A percentile compares a stretch with the other conserved stretches of the same genome.
Evolutionary conservation across 148 eudicot species (phyloP).

Genomic region (Rhododendron mucronatum): DNA sequence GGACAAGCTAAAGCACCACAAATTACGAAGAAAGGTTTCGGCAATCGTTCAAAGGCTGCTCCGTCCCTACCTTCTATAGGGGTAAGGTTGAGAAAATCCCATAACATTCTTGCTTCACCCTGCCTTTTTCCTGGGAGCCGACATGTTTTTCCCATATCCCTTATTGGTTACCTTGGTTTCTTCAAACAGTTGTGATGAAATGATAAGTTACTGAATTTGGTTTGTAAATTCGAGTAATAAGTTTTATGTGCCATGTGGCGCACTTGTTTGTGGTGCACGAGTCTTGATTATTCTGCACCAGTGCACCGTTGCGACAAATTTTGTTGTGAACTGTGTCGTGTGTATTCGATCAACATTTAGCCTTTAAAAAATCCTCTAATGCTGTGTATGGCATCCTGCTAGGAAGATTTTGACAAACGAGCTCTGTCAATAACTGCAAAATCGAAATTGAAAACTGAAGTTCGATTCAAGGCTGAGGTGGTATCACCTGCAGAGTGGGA

Average conservation of each 20-base stretch:
- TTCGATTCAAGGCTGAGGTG: constrained; percentile 84
- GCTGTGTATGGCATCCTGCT: constrained; percentile 16
- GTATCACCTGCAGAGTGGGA: constrained; percentile 95
- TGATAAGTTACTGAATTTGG: not conserved
- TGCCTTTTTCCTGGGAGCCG: not conserved
- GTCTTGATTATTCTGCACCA: not conserved
- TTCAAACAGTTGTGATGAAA: not conserved
- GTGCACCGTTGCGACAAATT: not conserved
- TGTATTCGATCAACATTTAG: not conserved
- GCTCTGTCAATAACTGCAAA: constrained; percentile 75
- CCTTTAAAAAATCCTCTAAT: not conserved
- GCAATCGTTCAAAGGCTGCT: constrained; percentile 53
- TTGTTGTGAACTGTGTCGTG: not conserved
- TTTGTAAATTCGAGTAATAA: not conserved
- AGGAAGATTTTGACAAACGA: constrained; percentile 95
- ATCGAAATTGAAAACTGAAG: constrained; percentile 75
- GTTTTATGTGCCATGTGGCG: not conserved
- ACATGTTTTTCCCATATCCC: not conserved
- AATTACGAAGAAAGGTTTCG: constrained; percentile 83
- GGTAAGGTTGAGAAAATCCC: constrained; percentile 39
- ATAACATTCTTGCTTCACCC: not conserved
- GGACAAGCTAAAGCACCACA: constrained; percentile 55
- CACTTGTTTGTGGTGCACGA: not conserved
- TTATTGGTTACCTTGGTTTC: not conserved
- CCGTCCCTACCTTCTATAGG: constrained; percentile 88